A percentile compares a stretch with the other conserved stretches of the same genome.
Evolutionary conservation across 495 filamentous ascomycete genomes (phyloP).

Genomic region (Lophium mytilinum): DNA sequence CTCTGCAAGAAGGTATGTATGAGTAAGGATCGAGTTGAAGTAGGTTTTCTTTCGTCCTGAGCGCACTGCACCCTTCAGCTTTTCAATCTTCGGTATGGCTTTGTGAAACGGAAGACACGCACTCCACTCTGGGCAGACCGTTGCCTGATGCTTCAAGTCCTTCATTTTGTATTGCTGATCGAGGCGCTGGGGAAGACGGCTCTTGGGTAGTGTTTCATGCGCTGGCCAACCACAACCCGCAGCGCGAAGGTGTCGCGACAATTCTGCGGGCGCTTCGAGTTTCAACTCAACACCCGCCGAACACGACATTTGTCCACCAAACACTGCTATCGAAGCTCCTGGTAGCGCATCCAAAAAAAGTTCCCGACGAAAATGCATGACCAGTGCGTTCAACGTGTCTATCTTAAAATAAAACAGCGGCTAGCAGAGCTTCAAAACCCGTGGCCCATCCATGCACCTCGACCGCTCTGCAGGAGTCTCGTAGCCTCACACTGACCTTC

Average conservation of each 20-base stretch:
- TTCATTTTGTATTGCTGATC: neutral
- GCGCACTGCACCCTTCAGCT: too few relatives aligned
- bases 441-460: neutral
- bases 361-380: slow-evolving; percentile 6
- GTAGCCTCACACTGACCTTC: slow-evolving; percentile 11
- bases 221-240: neutral
- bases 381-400: slow-evolving; percentile 17
- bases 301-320: slow-evolving; percentile 2
- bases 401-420: slow-evolving; percentile 25
- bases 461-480: slow-evolving; percentile 1
- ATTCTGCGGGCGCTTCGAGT: neutral
- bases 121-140: too few relatives aligned
- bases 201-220: slow-evolving; percentile 3
- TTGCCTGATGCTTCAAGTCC: too few relatives aligned
- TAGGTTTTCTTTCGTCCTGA: too few relatives aligned
- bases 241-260: neutral
- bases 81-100: too few relatives aligned
- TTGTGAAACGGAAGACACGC: too few relatives aligned
- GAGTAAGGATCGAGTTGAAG: too few relatives aligned
- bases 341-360: slow-evolving; percentile 10
- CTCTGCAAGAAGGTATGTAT: too few relatives aligned
- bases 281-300: neutral
- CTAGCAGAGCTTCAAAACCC: slow-evolving; percentile 24
- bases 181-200: neutral
- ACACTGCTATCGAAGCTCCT: neutral